A percentile compares a stretch with the other conserved stretches of the same genome.
These are phyloP conservation scores for Pythium oligandrum DNA, from an alignment of 352 stramenopile species.

Conservation along the genomic window DNA sequence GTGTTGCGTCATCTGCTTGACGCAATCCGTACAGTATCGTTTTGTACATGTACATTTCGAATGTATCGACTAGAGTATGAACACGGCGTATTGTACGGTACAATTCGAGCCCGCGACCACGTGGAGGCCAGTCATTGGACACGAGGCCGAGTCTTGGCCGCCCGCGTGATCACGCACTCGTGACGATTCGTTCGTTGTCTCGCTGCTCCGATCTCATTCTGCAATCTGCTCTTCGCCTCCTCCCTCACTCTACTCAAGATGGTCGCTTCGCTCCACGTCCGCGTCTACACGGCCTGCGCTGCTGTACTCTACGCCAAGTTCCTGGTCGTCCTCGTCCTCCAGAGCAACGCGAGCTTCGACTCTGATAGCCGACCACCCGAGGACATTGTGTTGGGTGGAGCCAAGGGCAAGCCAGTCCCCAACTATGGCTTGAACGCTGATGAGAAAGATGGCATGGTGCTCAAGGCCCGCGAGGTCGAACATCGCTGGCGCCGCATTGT, in stretches of 20 bases:
- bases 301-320: constrained; percentile 38
- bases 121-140: too few species aligned
- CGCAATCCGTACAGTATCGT: too few species aligned
- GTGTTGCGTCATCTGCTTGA: too few species aligned
- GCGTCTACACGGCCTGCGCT: constrained; percentile 26
- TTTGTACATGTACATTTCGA: too few species aligned
- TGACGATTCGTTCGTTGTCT: too few species aligned
- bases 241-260: neutral
- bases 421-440: constrained; percentile 25
- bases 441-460: constrained; percentile 25
- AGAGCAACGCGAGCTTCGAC: neutral
- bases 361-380: neutral
- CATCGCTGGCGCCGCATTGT: constrained; percentile 46
- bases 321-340: neutral
- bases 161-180: too few species aligned
- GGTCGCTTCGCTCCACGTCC: constrained; percentile 13
- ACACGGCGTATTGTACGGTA: too few species aligned
- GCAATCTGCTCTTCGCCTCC: too few species aligned
- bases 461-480: constrained; percentile 26
- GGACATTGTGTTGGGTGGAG: neutral
- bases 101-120: too few species aligned
- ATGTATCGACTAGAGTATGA: too few species aligned
- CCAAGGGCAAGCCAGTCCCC: constrained; percentile 12
- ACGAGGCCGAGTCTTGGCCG: too few species aligned
- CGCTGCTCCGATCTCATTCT: too few species aligned